phyloP scores from a whole-genome alignment of 129 eudicot species.

The Calendula officinalis region DNA sequence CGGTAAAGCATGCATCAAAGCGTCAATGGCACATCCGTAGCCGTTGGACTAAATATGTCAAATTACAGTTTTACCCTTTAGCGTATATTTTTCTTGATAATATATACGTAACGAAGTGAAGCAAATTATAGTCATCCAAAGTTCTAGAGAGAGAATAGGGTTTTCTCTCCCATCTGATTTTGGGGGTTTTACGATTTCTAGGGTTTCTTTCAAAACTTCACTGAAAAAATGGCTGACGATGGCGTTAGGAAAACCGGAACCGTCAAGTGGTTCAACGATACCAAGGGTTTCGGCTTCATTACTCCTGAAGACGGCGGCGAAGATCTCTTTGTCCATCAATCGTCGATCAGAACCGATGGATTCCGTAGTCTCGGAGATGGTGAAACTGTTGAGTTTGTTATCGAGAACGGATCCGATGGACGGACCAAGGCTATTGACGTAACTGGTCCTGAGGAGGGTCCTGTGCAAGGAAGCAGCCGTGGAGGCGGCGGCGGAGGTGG shows the following conservation, averaged over 20 bases:
- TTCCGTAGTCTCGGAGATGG: conserved; percentile 29
- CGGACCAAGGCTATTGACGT: conserved; percentile 8
- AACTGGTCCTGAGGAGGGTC: conserved; percentile 25
- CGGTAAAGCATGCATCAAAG: not conserved
- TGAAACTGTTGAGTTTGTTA: conserved; percentile 26
- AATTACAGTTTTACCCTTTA: conserved; percentile 15
- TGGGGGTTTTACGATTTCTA: conserved; percentile 13
- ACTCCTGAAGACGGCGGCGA: too few species aligned
- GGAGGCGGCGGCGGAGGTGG: conserved; percentile 31
- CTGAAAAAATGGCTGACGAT: conserved; percentile 15
- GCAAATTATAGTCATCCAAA: conserved; percentile 5
- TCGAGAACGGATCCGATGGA: conserved; percentile 23
- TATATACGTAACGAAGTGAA: conserved; percentile 9
- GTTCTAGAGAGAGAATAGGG: conserved; percentile 18
- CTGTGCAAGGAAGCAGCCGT: conserved; percentile 26
- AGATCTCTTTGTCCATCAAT: not conserved
- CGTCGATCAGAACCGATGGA: conserved; percentile 25
- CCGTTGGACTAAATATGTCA: conserved; percentile 5
- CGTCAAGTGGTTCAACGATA: conserved; percentile 32
- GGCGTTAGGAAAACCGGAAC: conserved; percentile 28
- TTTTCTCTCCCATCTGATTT: conserved; percentile 18
- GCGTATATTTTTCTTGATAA: not conserved
- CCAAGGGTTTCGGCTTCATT: conserved; percentile 12
- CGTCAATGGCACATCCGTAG: not conserved
- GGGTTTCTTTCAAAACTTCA: conserved; percentile 17